These are phyloP conservation scores for Saccharomyces mikatae DNA, from an alignment of 805 yeast species.

Conservation along the genomic window DNA sequence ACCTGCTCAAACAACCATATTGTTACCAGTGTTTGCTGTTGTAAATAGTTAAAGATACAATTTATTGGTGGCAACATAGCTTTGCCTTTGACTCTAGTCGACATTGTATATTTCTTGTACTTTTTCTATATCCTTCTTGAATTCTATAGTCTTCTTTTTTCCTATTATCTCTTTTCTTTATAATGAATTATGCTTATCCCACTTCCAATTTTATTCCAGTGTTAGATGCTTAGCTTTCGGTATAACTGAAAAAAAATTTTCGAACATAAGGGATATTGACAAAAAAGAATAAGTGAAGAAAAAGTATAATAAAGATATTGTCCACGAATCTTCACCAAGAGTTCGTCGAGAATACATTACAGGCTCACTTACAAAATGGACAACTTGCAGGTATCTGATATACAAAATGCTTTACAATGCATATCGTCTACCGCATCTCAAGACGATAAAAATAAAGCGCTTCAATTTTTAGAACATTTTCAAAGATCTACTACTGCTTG, in stretches of 20 bases:
- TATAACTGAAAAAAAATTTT: background rate
- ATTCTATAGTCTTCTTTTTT: background rate
- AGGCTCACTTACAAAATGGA: background rate
- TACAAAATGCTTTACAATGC: slow-evolving; percentile 24
- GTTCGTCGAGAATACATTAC: background rate
- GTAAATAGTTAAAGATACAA: slow-evolving; percentile 77
- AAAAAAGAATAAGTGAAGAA: background rate
- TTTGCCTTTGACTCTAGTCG: slow-evolving; percentile 12
- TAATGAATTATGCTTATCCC: background rate
- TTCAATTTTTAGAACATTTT: slow-evolving; percentile 61
- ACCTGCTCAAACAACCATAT: slow-evolving; percentile 89
- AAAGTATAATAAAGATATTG: background rate
- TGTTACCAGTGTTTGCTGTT: slow-evolving; percentile 69
- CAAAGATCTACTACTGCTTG: slow-evolving; percentile 82
- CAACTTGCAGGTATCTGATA: slow-evolving; percentile 9
- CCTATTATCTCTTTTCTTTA: background rate
- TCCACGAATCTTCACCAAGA: background rate
- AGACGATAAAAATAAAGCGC: slow-evolving; percentile 36
- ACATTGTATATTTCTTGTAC: slow-evolving; percentile 8
- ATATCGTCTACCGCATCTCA: slow-evolving; percentile 23
- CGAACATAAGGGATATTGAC: background rate
- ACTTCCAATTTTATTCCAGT: background rate
- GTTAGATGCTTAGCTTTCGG: background rate
- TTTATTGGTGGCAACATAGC: slow-evolving; percentile 82
- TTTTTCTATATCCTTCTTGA: background rate